Evolutionary conservation across 2,329 filamentous ascomycete species (phyloP).

Genomic region (Neofusicoccum sp.): DNA sequence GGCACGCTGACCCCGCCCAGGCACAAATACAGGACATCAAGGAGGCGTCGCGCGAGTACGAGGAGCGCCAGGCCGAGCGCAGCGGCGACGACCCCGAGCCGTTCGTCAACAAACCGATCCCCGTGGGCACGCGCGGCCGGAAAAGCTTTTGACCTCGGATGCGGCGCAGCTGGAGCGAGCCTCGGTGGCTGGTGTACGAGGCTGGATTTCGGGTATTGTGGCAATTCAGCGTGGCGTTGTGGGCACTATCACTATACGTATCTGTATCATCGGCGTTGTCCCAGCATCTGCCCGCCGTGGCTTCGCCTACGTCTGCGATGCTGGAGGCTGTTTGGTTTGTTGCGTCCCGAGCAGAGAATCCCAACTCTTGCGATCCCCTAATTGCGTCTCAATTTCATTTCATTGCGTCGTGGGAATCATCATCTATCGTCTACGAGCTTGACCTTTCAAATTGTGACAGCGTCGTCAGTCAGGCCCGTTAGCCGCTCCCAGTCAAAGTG

Average conservation of each 20-base stretch:
- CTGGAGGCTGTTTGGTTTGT: not conserved
- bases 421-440: slow-evolving; percentile 1
- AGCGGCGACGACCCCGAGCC: slow-evolving; percentile 27
- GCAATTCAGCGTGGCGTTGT: slow-evolving; percentile 17
- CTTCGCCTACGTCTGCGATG: not conserved
- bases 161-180: not conserved
- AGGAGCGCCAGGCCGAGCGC: slow-evolving; percentile 41
- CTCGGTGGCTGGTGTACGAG: not conserved
- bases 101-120: slow-evolving; percentile 41
- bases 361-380: not conserved
- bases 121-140: slow-evolving; percentile 26
- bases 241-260: slow-evolving; percentile 13
- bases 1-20: slow-evolving; percentile 22
- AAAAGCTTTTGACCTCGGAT: slow-evolving; percentile 6
- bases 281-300: not conserved
- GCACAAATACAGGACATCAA: slow-evolving; percentile 45
- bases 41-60: slow-evolving; percentile 39
- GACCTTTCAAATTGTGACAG: not conserved
- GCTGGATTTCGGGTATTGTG: slow-evolving; percentile 1
- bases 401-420: slow-evolving; percentile 12
- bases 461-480: not conserved
- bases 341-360: not conserved
- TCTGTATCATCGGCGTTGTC: not conserved
- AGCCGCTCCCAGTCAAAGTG: not conserved
- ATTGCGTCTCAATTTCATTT: not conserved